Base-by-base conservation (phyloP, 2,329 filamentous ascomycete genomes). In the Colletotrichum sp. region DNA sequence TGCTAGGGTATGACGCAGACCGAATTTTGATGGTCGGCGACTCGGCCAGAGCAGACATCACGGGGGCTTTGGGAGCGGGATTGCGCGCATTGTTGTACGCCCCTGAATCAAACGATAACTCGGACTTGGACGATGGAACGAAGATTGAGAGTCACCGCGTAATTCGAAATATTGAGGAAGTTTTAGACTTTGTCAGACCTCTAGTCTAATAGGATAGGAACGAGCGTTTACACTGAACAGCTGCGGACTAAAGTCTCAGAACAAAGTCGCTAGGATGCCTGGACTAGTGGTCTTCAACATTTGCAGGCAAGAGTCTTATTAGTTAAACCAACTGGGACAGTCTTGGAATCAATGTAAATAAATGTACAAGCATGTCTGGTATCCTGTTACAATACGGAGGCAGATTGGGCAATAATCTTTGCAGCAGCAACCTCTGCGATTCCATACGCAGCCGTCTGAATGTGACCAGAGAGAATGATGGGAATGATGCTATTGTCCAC, bases 381-480 rank as follows among this genome's bases (percentile, higher is more conserved):
- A 49, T 49, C n/a, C 12, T 10, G 6, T 6, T 12, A 21, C 44
- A 49, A 2, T n/a, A 49, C 10, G 1, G 3, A 39, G 6, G 21
- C 16, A 88, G 95, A 15, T 95, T 39, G 18, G 8, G 67, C 44
- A 67, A 57, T 74, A n/a, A 77, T 75, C 16, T 71, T 77, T 5
- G 36, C 34, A 73, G 82, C 72, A 3, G 72, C 75, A 74, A 86
- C 88, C 79, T 89, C 88, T 21, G 81, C 87, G 71, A 88, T 80
- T 82, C 87, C 87, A 76, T 89, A 89, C 5, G 88, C 87, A 4
- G 84, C 83, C 72, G 86, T 87, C 78, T 89, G 87, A 26, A 88
- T 87, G 4, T 87, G 82, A 16, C 71, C 85, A 86, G 78, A 87
- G 83, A 21, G 86, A 83, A 79, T 87, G 85, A 87, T 82, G 6